Evolutionary conservation across 2,329 filamentous ascomycete genomes (phyloP).

Genomic region (Arthrobotrys pseudoclavata): DNA sequence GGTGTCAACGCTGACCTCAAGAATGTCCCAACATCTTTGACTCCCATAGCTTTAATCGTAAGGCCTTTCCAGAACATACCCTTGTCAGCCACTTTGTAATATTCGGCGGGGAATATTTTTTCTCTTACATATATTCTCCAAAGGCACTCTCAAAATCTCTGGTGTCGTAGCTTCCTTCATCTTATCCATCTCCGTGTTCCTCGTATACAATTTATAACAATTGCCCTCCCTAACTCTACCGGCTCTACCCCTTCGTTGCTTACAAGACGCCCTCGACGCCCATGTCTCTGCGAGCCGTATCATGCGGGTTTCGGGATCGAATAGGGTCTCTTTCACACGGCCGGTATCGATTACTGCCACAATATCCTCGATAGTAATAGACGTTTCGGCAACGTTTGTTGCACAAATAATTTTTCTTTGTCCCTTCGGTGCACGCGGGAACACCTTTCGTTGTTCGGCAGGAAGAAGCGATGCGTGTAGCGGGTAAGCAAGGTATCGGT

Average conservation of each 20-base stretch:
- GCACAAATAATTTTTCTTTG: slow-evolving; percentile 93
- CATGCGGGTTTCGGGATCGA: slow-evolving; percentile 92
- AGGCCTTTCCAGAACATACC: slow-evolving; percentile 75
- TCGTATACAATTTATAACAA: slow-evolving; percentile 96
- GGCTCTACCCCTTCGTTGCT: slow-evolving; percentile 91
- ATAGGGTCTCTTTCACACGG: slow-evolving; percentile 95
- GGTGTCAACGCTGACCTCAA: slow-evolving; percentile 89
- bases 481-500: slow-evolving; percentile 77
- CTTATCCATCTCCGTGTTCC: slow-evolving; percentile 80
- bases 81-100: slow-evolving; percentile 76
- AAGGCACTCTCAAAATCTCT: slow-evolving; percentile 89
- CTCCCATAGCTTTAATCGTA: slow-evolving; percentile 94
- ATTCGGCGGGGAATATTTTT: slow-evolving; percentile 65
- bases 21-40: slow-evolving; percentile 83
- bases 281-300: slow-evolving; percentile 93
- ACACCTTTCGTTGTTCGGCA: slow-evolving; percentile 87
- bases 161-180: slow-evolving; percentile 93
- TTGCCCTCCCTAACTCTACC: slow-evolving; percentile 90
- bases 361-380: slow-evolving; percentile 97
- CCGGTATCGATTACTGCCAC: slow-evolving; percentile 96
- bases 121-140: slow-evolving; percentile 71
- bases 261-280: slow-evolving; percentile 93
- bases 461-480: slow-evolving; percentile 93
- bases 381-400: slow-evolving; percentile 97
- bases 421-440: slow-evolving; percentile 79